Base-by-base conservation (phyloP, 2,329 filamentous ascomycete species). In the Exophiala bonariae region DNA sequence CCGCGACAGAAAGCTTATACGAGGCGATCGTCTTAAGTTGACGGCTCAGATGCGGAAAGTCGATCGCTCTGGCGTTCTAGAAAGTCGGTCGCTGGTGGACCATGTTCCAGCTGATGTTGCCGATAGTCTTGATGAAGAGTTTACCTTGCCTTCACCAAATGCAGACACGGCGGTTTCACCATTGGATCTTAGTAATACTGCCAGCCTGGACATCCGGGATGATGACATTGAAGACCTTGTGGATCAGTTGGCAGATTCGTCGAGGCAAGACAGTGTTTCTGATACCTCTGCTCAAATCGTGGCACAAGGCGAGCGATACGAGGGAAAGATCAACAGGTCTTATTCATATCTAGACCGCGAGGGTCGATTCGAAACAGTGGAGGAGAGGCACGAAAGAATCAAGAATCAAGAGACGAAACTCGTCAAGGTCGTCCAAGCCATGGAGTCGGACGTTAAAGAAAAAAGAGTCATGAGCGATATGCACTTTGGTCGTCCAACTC, bases 1-100 rank as follows among this genome's bases (percentile, higher is more conserved):
- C 33, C 67, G 69, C 9, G 47, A 58, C 36, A 63, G 58, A 16
- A 54, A 63, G 28, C 9, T 37, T 8, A 55, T 62, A 38, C 54
- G 57, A 44, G 47, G 56, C 3, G 59, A 66, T 36, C 26, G 40
- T 14, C 50, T 31, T 6, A 55, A 47, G 32, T 49, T 20, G n/a
- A 49, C 45, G 22, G 54, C 48, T 19, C 8, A 41, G 14, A n/a
- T n/a, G n/a, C n/a, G n/a, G n/a, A 19, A 30, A 44, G 37, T 36
- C 6, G 39, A 50, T 16, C 43, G 41, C 3, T 49, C 49, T 26
- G 52, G 55, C 5, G 48, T 58, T 3, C 35, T 54, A 13, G 52
- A 41, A 18, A 52, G 50, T 31, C 41, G 32, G 20, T 58, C 52
- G 26, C 52, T 47, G 9, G 16, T 51, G 3, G 55, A 58, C 20